Percentiles rank a stretch among this genome's conserved stretches.
phyloP scores from a whole-genome alignment of 164 flowering plant genomes.

The Vitis amurensis region DNA sequence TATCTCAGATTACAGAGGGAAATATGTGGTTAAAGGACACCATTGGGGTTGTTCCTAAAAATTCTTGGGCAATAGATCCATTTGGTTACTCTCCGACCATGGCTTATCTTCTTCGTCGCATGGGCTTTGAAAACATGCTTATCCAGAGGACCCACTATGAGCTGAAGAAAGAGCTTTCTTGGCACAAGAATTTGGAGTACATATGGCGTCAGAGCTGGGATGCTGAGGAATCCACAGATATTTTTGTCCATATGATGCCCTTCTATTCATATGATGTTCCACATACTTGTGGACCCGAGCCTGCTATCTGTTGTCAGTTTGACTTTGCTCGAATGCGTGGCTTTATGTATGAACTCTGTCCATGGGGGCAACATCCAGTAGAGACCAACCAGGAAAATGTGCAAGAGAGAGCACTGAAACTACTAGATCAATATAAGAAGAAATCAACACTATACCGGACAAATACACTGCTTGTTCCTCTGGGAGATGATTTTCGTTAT shows the following conservation, averaged over 20 bases:
- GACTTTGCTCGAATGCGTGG: conserved; percentile 88
- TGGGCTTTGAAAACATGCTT: conserved; percentile 99
- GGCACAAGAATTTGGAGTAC: conserved; percentile 79
- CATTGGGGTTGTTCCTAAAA: conserved; percentile 87
- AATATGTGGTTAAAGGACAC: conserved; percentile 97
- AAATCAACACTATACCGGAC: conserved; percentile 90
- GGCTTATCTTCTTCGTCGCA: conserved; percentile 98
- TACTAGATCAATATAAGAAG: conserved; percentile 89
- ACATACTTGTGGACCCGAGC: conserved; percentile 99
- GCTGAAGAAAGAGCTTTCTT: conserved; percentile 89
- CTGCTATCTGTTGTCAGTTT: conserved; percentile 96
- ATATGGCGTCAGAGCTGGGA: conserved; percentile 99
- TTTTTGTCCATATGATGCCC: conserved; percentile 99
- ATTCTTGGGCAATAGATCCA: conserved; percentile 99
- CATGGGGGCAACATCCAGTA: conserved; percentile 84
- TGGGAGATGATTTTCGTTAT: conserved; percentile 98
- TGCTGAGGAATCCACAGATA: conserved; percentile 83
- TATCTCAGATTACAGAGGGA: conserved; percentile 92
- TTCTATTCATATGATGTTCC: conserved; percentile 97
- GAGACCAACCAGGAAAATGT: conserved; percentile 78
- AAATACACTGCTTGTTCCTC: conserved; percentile 91
- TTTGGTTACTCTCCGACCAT: conserved; percentile 98
- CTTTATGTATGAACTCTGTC: conserved; percentile 78
- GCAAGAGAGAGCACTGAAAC: conserved; percentile 67
- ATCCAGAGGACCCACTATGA: conserved; percentile 98